Percentiles rank a stretch among this genome's conserved stretches.
Conservation (phyloP, 2,329 filamentous ascomycete species). For the Epichloe brachyelytri region DNA sequence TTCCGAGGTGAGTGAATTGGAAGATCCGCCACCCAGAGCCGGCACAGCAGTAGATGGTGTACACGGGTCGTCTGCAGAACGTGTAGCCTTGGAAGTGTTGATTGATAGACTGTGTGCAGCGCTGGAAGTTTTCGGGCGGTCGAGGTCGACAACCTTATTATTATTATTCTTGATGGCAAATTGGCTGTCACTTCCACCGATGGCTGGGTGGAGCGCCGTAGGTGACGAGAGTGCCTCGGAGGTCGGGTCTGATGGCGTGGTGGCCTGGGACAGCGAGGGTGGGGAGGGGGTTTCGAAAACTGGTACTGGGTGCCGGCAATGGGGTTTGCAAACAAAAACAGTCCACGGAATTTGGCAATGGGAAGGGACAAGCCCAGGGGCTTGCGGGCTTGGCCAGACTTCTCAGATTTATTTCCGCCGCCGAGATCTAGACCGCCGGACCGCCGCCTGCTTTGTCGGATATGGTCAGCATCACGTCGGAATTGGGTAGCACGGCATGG, state of each 20-base stretch:
- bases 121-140: constrained; percentile 10
- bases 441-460: neutral
- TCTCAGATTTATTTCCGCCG: neutral
- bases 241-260: neutral
- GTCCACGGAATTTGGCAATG: neutral
- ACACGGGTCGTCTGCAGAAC: constrained; percentile 8
- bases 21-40: constrained; percentile 14
- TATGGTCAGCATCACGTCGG: neutral
- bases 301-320: neutral
- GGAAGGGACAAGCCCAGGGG: too few relatives aligned
- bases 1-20: constrained; percentile 1
- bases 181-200: constrained; percentile 21
- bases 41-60: constrained; percentile 13
- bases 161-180: constrained; percentile 2
- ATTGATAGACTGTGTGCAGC: constrained; percentile 9
- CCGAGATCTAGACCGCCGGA: neutral
- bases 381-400: too few relatives aligned
- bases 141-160: constrained; percentile 7
- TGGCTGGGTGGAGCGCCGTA: constrained; percentile 36
- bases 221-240: constrained; percentile 29
- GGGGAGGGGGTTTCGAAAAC: constrained; percentile 2
- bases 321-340: neutral
- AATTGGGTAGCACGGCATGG: neutral
- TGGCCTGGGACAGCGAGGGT: neutral
- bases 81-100: constrained; percentile 11